Conservation (phyloP, 208 protist species). For the Leishmania martiniquensis region DNA sequence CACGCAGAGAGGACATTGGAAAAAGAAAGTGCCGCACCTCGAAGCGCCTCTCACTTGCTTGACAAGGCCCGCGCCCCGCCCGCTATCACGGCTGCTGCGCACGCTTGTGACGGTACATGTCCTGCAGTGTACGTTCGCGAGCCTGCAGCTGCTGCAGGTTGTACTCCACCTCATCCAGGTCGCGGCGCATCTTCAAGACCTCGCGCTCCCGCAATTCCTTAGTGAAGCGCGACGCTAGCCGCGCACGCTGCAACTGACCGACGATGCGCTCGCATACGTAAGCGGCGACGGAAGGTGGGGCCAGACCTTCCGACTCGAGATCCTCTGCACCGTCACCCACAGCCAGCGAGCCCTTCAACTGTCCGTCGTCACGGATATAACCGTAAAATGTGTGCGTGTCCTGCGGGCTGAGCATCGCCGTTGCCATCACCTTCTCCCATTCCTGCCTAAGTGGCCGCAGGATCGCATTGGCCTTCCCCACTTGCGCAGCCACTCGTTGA, state of each 20-base stretch:
- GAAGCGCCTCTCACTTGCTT: not conserved
- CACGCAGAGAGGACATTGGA: not conserved
- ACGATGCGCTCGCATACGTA: constrained; percentile 34
- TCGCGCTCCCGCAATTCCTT: constrained; percentile 32
- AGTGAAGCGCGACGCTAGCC: constrained; percentile 22
- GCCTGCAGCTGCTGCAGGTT: constrained; percentile 37
- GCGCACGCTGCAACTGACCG: constrained; percentile 15
- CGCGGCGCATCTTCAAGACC: constrained; percentile 41
- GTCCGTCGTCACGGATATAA: constrained; percentile 28
- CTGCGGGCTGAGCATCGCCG: constrained; percentile 26
- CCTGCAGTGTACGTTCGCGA: constrained; percentile 56
- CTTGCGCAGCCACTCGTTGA: constrained; percentile 21
- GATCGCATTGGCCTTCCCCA: constrained; percentile 25
- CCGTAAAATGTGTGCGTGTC: constrained; percentile 25
- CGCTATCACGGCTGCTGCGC: constrained; percentile 7
- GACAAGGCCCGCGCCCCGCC: not conserved
- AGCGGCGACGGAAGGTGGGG: constrained; percentile 15
- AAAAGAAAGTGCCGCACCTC: not conserved
- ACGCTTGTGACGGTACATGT: constrained; percentile 40
- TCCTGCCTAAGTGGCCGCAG: constrained; percentile 30
- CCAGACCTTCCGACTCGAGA: not conserved
- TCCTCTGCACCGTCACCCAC: not conserved
- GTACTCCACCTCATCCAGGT: constrained; percentile 35
- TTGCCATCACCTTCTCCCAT: constrained; percentile 25
- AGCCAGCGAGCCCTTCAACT: constrained; percentile 6